Conservation (phyloP, 345 rosid species). For the Trapa incisa region DNA sequence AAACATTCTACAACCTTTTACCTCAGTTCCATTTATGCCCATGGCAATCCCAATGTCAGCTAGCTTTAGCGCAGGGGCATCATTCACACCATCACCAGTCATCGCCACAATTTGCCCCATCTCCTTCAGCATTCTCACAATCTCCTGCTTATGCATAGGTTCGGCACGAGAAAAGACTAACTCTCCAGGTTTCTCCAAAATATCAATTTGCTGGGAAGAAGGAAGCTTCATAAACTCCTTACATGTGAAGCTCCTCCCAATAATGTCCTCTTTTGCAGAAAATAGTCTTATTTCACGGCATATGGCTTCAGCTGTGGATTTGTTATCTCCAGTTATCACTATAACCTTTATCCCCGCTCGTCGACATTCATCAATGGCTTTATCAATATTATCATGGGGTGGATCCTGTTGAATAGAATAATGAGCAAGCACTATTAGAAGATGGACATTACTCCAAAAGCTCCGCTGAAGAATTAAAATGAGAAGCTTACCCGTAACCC, state of each 20-base stretch:
- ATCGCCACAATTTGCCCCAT: constrained; percentile 92
- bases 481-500: constrained; percentile 55
- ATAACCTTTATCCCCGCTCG: constrained; percentile 77
- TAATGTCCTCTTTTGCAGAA: constrained; percentile 38
- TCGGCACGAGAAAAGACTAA: constrained; percentile 87
- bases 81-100: constrained; percentile 98
- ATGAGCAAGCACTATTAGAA: constrained; percentile 3
- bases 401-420: constrained; percentile 46
- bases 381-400: constrained; percentile 74
- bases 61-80: constrained; percentile 90
- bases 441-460: not conserved
- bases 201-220: constrained; percentile 30
- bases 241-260: constrained; percentile 54
- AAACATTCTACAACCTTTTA: constrained; percentile 14
- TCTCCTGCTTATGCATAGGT: constrained; percentile 86
- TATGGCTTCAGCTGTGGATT: constrained; percentile 90
- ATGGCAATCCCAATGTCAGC: constrained; percentile 94
- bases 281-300: constrained; percentile 63
- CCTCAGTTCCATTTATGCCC: constrained; percentile 99
- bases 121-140: constrained; percentile 73
- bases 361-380: constrained; percentile 70
- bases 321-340: constrained; percentile 95
- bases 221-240: constrained; percentile 69
- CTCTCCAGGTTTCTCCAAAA: constrained; percentile 59
- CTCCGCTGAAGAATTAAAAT: not conserved